Conservation (phyloP, 192 early-diverging fungal species). For the Rhizoclosmatium sp. region DNA sequence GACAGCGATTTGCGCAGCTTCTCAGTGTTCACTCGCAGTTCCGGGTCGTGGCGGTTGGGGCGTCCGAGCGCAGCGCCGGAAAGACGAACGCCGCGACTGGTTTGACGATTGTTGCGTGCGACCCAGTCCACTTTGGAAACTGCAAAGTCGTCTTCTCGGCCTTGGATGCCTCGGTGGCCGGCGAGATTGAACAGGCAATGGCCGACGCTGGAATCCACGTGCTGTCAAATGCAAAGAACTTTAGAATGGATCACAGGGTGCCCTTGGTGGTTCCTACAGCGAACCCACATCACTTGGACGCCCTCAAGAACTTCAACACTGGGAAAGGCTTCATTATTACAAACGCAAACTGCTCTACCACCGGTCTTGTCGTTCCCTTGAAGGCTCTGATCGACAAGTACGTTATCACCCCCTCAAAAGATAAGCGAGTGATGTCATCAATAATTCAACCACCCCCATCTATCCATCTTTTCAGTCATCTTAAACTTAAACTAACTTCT, state of each 20-base stretch:
- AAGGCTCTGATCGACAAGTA: slow-evolving; percentile 72
- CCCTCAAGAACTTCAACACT: slow-evolving; percentile 67
- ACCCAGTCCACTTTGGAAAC: slow-evolving; percentile 72
- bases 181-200: slow-evolving; percentile 93
- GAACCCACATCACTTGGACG: slow-evolving; percentile 88
- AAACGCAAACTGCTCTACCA: slow-evolving; percentile 99
- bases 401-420: slow-evolving; percentile 8
- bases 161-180: slow-evolving; percentile 91
- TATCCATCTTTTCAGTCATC: not conserved
- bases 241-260: slow-evolving; percentile 86
- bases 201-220: slow-evolving; percentile 86
- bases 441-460: not conserved
- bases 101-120: slow-evolving; percentile 75
- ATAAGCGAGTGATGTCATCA: slow-evolving; percentile 14
- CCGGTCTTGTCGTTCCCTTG: slow-evolving; percentile 93
- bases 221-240: slow-evolving; percentile 98
- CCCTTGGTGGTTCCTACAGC: slow-evolving; percentile 94
- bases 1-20: slow-evolving; percentile 94
- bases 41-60: slow-evolving; percentile 87
- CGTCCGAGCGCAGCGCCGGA: slow-evolving; percentile 88
- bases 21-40: slow-evolving; percentile 88
- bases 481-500: too few species aligned
- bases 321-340: slow-evolving; percentile 89
- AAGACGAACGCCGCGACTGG: slow-evolving; percentile 79
- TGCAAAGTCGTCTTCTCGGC: slow-evolving; percentile 97